Conservation (phyloP, 176 grass and related monocot species). For the Pontederia crassipes region DNA sequence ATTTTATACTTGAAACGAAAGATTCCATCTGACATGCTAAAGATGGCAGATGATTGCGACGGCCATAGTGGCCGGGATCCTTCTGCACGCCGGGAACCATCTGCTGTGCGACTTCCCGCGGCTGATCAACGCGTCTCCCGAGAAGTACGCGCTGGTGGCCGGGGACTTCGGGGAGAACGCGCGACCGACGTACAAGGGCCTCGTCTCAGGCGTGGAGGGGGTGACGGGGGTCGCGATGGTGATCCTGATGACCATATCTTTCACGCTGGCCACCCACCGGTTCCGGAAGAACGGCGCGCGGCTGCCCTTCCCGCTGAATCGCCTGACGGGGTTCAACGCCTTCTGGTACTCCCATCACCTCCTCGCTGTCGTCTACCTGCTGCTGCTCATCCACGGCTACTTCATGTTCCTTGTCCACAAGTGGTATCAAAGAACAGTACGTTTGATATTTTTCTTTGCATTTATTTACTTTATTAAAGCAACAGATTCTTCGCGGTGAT, state of each 20-base stretch:
- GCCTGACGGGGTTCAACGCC: conserved; percentile 86
- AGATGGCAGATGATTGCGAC: conserved; percentile 77
- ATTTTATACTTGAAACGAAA: background rate
- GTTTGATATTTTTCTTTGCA: background rate
- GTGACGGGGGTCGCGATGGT: conserved; percentile 90
- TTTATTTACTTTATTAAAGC: too few species aligned
- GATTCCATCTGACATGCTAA: too few species aligned
- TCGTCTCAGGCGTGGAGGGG: conserved; percentile 54
- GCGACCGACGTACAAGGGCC: conserved; percentile 55
- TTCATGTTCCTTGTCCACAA: conserved; percentile 52
- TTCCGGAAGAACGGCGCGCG: conserved; percentile 78
- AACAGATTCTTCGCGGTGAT: too few species aligned
- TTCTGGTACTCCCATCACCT: conserved; percentile 99
- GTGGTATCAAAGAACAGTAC: conserved; percentile 80
- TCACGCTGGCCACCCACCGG: conserved; percentile 93
- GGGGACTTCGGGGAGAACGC: conserved; percentile 30
- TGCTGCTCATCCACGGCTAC: conserved; percentile 78
- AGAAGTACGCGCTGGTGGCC: conserved; percentile 51
- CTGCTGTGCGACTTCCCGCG: conserved; percentile 92
- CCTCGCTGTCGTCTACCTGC: conserved; percentile 70
- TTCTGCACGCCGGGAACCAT: conserved; percentile 91
- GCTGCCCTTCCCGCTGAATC: conserved; percentile 85
- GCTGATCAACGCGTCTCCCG: conserved; percentile 40
- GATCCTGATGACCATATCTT: conserved; percentile 62
- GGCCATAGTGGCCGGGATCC: conserved; percentile 77